Conservation (phyloP, 1,284 basidiomycete genomes). For the Ceratobasidium sp. region DNA sequence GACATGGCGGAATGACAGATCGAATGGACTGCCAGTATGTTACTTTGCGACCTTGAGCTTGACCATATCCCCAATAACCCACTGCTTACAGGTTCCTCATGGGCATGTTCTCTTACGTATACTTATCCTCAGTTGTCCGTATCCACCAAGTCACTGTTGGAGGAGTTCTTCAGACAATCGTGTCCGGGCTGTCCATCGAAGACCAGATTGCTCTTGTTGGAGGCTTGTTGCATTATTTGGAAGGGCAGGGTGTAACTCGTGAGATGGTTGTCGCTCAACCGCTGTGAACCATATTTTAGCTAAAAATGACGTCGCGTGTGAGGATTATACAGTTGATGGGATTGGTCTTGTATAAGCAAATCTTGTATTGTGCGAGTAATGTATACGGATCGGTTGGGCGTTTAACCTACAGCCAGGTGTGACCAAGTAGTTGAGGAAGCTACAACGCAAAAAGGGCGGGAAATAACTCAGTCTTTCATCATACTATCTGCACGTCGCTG, state of each 20-base stretch:
- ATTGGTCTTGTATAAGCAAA: neutral
- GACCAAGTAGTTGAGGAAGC: too few relatives aligned
- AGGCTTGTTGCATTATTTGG: conserved; percentile 74
- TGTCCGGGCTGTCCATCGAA: conserved; percentile 83
- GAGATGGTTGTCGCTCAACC: neutral
- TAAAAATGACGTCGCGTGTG: neutral
- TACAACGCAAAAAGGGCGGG: too few relatives aligned
- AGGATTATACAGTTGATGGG: neutral
- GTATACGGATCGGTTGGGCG: neutral
- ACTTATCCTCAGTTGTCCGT: conserved; percentile 88
- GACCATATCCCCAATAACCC: conserved; percentile 30
- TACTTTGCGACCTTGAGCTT: conserved; percentile 16
- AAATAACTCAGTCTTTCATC: too few relatives aligned
- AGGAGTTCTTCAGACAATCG: conserved; percentile 87
- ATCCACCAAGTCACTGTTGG: conserved; percentile 89
- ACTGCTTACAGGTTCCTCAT: conserved; percentile 88
- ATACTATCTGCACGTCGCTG: too few relatives aligned
- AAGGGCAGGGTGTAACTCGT: conserved; percentile 45
- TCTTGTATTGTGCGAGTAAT: conserved; percentile 27
- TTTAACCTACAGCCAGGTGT: neutral
- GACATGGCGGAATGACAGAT: conserved; percentile 99
- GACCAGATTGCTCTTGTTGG: conserved; percentile 87
- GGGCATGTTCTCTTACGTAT: conserved; percentile 98
- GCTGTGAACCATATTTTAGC: neutral
- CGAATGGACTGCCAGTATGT: conserved; percentile 99